phyloP scores from a whole-genome alignment of 768 basidiomycete genomes.

The Hericium alpestre region DNA sequence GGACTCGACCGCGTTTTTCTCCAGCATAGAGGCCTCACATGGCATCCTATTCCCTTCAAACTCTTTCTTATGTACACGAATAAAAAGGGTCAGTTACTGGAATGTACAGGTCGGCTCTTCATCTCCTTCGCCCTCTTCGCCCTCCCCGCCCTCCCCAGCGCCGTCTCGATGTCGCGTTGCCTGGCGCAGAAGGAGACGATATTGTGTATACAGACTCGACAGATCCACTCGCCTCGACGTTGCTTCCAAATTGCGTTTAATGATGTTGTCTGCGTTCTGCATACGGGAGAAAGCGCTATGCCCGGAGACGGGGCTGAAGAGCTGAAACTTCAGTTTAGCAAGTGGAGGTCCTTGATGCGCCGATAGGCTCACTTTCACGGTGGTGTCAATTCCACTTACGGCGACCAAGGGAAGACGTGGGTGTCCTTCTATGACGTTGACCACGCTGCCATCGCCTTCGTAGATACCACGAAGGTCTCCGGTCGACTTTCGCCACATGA shows the following conservation, averaged over 20 bases:
- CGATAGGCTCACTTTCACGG: conserved; percentile 53
- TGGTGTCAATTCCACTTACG: conserved; percentile 77
- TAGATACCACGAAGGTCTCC: conserved; percentile 63
- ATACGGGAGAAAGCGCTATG: conserved; percentile 45
- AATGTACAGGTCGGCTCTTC: not conserved
- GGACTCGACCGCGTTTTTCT: conserved; percentile 2
- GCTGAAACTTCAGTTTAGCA: conserved; percentile 24
- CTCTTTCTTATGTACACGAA: not conserved
- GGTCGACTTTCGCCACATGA: conserved; percentile 71
- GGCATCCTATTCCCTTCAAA: conserved; percentile 9
- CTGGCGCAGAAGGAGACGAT: not conserved
- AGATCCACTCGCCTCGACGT: conserved; percentile 20
- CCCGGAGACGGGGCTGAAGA: conserved; percentile 51
- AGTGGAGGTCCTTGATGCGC: not conserved
- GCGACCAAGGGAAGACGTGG: conserved; percentile 72
- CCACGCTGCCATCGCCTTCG: conserved; percentile 73
- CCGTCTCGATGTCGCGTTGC: not conserved
- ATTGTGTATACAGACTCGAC: conserved; percentile 16
- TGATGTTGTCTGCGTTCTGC: conserved; percentile 40
- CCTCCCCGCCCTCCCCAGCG: not conserved
- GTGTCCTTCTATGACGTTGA: conserved; percentile 82
- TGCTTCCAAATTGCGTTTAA: conserved; percentile 40
- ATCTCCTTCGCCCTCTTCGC: not conserved
- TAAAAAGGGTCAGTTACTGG: not conserved
- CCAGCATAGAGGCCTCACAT: conserved; percentile 13